Base-by-base conservation (phyloP, 2,329 filamentous ascomycete species). In the Mariannaea elegans region DNA sequence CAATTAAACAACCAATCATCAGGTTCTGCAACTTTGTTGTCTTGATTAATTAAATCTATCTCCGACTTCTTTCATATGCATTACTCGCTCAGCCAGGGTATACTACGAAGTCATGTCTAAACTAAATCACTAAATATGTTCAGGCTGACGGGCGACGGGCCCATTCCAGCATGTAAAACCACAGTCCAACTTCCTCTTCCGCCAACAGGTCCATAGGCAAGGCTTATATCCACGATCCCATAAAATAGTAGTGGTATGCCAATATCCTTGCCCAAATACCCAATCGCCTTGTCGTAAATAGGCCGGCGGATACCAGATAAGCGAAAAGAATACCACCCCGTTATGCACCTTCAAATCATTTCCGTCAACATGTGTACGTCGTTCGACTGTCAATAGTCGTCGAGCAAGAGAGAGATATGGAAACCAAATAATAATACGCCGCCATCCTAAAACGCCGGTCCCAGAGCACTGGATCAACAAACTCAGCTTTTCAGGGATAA, bases 41-140 rank as follows among this genome's bases (percentile, higher is more conserved):
- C 52, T 58, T 49, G 10, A 68, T 68, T 69, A 63, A 61, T 64
- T 47, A 61, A 71, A 64, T 65, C 46, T 65, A 63, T 63, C 29
- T 69, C 68, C 64, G 61, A 65, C 67, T 65, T 65, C 56, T 50
- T 44, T 19, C 41, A 63, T 71, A 66, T 68, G 66, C 67, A 75
- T 75, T 76, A 75, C 59, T 72, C 67, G 62, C 69, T 73, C 66
- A 68, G 62, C 69, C 67, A 68, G 75, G 75, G 75, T 77, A 77
- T 77, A 77, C 73, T 76, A 72, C 68, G 62, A 72, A 73, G 65
- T 69, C 72, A 65, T 66, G 68, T 73, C 73, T 74, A 73, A 66
- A 69, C 59, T 65, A 65, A 65, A 70, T 69, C 65, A 69, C 64
- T 44, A 51, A 60, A 67, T 70, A 69, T 70, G 73, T 68, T 67